A percentile compares a stretch with the other conserved stretches of the same genome.
Evolutionary conservation across 108 stramenopile genomes (phyloP).

Genomic region (Fistulifera pelliculosa): DNA sequence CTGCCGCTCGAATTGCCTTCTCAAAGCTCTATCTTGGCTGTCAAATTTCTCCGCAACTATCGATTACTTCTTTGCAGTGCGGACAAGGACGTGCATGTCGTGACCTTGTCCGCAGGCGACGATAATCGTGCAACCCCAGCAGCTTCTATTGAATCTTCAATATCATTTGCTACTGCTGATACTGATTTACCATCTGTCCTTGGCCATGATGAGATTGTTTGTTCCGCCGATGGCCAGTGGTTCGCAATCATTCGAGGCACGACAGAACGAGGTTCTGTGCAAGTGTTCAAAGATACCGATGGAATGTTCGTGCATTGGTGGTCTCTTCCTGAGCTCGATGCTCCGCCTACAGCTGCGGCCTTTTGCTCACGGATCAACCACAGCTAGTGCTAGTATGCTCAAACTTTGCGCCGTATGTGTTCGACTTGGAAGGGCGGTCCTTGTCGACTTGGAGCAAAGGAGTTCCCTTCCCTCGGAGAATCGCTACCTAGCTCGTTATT

Average conservation of each 20-base stretch:
- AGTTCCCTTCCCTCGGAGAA: conserved; percentile 46
- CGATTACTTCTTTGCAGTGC: too few relatives aligned
- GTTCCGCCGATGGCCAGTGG: conserved; percentile 36
- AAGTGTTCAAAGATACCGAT: not conserved
- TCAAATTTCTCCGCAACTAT: not conserved
- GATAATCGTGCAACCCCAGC: too few relatives aligned
- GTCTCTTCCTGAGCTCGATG: conserved; percentile 61
- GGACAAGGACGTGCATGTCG: too few relatives aligned
- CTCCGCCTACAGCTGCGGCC: conserved; percentile 40
- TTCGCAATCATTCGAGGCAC: conserved; percentile 42
- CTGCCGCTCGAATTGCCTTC: not conserved
- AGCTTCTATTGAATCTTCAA: too few relatives aligned
- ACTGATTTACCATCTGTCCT: too few relatives aligned
- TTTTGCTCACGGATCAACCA: conserved; percentile 34
- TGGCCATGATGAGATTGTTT: too few relatives aligned
- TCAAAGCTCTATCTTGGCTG: not conserved
- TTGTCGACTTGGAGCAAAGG: conserved; percentile 65
- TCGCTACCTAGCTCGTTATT: conserved; percentile 49
- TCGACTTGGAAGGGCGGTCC: conserved; percentile 35
- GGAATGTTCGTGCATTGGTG: conserved; percentile 42
- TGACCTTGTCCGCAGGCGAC: too few relatives aligned
- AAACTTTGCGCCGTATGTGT: conserved; percentile 52
- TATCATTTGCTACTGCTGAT: too few relatives aligned
- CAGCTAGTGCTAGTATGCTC: conserved; percentile 60
- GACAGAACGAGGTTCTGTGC: not conserved